Base-by-base conservation (phyloP, 768 basidiomycete genomes). In the Boletus subcaerulescens region DNA sequence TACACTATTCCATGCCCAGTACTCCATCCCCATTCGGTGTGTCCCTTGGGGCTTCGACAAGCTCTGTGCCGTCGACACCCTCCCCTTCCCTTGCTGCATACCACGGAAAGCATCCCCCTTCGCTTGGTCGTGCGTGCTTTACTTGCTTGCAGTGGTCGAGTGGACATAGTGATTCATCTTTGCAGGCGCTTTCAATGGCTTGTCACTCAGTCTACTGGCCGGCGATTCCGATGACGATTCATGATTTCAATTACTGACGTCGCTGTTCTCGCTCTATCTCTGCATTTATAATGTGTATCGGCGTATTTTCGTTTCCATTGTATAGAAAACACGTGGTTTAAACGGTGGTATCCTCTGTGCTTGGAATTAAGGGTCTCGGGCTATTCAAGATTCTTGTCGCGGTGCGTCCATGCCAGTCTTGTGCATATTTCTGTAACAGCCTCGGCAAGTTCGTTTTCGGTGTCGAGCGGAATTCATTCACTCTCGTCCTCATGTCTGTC, bases 11-110 rank as follows among this genome's bases (percentile, higher is more conserved):
- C 24, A 67, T 70, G 58, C 70, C 70, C 15, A 74, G 73, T 22
- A 73, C 74, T 2, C 68, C 75, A 0, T 73, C 76, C n/a, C 71
- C 76, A 0, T 60, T 74, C 55, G 56, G 73, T 49, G 47, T 48
- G 57, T 77, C 74, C 45, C 64, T 71, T 6, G 70, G 64, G 5
- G 67, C 67, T 3, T 66, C 69, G 1, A 57, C 70, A 5, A 38
- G 53, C 58, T 56, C 72, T 48, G 54, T 61, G 38, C 61, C 74
- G 45, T 64, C 68, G 31, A 74, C 75, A 2, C 71, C 75, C 7
- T 67, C 71, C 0, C 73, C 74, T 5, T 73, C 74, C n/a, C 66
- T 75, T 12, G 70, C 73, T 9, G 71, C 75, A 5, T 76, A 75
- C 47, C 61, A 73, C 14, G 76, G 76, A 29, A 70, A 64, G 50